phyloP scores from a whole-genome alignment of 192 early-diverging fungal species.

The Umbelopsis sp. region DNA sequence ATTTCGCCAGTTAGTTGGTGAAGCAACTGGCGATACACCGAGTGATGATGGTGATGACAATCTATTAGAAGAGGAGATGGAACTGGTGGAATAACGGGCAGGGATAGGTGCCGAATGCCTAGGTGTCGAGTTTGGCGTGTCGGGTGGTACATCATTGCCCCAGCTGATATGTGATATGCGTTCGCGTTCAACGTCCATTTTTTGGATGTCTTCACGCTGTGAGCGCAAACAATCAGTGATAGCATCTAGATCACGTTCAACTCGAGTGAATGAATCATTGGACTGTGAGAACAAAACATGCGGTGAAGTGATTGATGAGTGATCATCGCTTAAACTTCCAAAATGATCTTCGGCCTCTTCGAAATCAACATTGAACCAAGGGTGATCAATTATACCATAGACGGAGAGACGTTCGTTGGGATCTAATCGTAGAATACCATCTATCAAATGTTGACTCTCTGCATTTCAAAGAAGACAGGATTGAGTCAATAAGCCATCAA shows the following conservation, averaged over 20 bases:
- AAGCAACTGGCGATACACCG: constrained; percentile 36
- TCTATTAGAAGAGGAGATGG: constrained; percentile 25
- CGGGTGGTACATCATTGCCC: not conserved
- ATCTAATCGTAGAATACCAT: constrained; percentile 66
- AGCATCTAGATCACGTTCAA: not conserved
- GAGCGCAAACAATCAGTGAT: not conserved
- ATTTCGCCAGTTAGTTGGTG: constrained; percentile 21
- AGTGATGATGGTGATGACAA: constrained; percentile 38
- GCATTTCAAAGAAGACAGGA: not conserved
- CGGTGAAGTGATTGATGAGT: constrained; percentile 37
- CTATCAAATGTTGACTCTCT: constrained; percentile 68
- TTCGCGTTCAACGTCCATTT: constrained; percentile 16
- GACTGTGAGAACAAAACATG: constrained; percentile 29
- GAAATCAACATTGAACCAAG: constrained; percentile 53
- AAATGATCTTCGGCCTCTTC: constrained; percentile 37
- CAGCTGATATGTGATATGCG: constrained; percentile 21
- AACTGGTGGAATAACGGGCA: constrained; percentile 28
- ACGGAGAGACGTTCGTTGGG: constrained; percentile 66
- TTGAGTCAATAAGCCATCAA: not conserved
- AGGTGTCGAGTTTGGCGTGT: constrained; percentile 6
- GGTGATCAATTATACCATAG: constrained; percentile 66
- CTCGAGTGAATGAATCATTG: constrained; percentile 18
- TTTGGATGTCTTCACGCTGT: constrained; percentile 14
- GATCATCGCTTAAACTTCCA: constrained; percentile 21
- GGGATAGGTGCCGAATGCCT: not conserved